Conservation (phyloP, 805 yeast genomes). For the Lachancea nothofagi region DNA sequence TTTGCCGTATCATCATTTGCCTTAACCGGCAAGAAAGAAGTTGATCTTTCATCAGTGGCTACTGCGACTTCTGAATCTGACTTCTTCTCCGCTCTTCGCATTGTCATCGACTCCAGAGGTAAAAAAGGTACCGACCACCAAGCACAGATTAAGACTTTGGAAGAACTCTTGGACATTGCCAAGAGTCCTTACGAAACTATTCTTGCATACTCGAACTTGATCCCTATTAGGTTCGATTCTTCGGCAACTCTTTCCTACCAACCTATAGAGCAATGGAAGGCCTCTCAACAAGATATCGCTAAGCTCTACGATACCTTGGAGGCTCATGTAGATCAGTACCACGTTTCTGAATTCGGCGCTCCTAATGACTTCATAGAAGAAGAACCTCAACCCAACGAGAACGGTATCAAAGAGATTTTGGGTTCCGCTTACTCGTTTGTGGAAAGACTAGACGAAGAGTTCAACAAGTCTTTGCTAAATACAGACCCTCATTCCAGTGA, state of each 20-base stretch:
- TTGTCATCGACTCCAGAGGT: constrained; percentile 86
- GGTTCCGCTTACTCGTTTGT: constrained; percentile 85
- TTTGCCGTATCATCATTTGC: constrained; percentile 34
- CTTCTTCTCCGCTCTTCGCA: constrained; percentile 67
- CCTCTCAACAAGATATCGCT: constrained; percentile 56
- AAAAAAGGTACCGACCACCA: constrained; percentile 83
- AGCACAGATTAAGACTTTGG: constrained; percentile 72
- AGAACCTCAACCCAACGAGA: constrained; percentile 56
- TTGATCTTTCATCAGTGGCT: constrained; percentile 29
- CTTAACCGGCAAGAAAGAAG: constrained; percentile 27
- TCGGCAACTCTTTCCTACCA: constrained; percentile 60
- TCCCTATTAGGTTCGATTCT: constrained; percentile 85
- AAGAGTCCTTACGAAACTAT: constrained; percentile 68
- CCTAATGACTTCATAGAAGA: constrained; percentile 69
- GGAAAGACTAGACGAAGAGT: constrained; percentile 93
- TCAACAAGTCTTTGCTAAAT: constrained; percentile 76
- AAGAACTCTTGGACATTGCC: constrained; percentile 49
- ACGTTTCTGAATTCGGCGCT: constrained; percentile 70
- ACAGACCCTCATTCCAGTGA: constrained; percentile 95
- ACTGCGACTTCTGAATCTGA: constrained; percentile 37
- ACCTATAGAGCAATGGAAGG: constrained; percentile 78
- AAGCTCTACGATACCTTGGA: constrained; percentile 66
- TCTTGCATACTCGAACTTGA: constrained; percentile 68
- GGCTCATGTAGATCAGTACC: constrained; percentile 48
- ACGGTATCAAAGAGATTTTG: constrained; percentile 65